Conservation (phyloP, 1,139 yeast genomes). For the Saccharomyces pastorianus region DNA sequence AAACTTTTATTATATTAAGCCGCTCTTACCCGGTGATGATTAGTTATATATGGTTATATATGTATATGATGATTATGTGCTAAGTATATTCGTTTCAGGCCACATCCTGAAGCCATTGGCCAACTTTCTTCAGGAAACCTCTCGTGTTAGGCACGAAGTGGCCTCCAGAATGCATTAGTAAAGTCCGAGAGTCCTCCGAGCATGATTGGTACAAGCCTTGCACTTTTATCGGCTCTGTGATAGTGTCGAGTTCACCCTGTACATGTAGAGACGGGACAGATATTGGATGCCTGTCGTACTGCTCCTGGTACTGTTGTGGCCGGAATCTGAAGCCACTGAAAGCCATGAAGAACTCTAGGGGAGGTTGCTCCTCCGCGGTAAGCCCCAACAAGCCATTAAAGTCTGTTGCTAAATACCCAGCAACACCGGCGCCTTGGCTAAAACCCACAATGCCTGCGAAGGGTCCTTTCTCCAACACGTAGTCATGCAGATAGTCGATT, state of each 20-base stretch:
- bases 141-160: conserved; percentile 78
- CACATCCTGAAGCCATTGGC: conserved; percentile 41
- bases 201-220: conserved; percentile 50
- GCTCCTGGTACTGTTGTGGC: conserved; percentile 44
- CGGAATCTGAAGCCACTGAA: conserved; percentile 71
- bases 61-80: neutral
- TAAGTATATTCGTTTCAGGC: neutral
- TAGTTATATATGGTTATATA: neutral
- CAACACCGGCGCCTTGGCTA: conserved; percentile 87
- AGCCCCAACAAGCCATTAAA: conserved; percentile 33
- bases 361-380: conserved; percentile 33
- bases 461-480: conserved; percentile 52
- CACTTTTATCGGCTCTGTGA: conserved; percentile 69
- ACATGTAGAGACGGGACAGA: conserved; percentile 63
- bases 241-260: conserved; percentile 80
- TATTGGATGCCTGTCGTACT: conserved; percentile 38
- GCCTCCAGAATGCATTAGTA: conserved; percentile 73
- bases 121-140: conserved; percentile 48
- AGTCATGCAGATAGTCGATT: conserved; percentile 21
- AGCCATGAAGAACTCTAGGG: conserved; percentile 60
- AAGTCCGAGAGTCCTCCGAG: conserved; percentile 37
- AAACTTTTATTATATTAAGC: neutral
- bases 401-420: conserved; percentile 46
- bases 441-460: conserved; percentile 83
- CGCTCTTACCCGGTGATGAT: neutral